Percentiles rank a stretch among this genome's conserved stretches.
Evolutionary conservation across 257 asterid genomes (phyloP).

Genomic region (Voacanga thouarsii): DNA sequence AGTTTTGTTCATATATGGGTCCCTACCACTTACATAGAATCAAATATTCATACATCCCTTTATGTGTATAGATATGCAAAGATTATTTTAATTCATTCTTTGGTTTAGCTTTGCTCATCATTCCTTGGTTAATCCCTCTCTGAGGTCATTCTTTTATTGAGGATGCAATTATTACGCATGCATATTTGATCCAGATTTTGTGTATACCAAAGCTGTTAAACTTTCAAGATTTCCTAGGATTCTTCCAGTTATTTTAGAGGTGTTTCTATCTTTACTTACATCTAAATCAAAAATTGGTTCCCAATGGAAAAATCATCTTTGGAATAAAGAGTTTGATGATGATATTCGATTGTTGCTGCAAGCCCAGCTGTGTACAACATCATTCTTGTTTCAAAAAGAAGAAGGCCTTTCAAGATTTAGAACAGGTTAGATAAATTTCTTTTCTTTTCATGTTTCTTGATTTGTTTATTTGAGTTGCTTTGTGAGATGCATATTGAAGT

Average conservation of each 20-base stretch:
- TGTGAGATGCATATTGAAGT: neutral
- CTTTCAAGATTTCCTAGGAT: slow-evolving; percentile 7
- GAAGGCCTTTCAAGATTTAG: slow-evolving; percentile 15
- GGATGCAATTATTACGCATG: neutral
- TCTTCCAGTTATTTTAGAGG: slow-evolving; percentile 14
- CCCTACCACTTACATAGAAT: no score
- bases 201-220: slow-evolving; percentile 3
- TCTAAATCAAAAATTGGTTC: neutral
- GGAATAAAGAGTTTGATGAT: slow-evolving; percentile 14
- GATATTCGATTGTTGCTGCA: neutral
- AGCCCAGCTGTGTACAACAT: neutral
- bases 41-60: neutral
- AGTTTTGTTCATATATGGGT: no score
- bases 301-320: neutral
- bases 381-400: neutral
- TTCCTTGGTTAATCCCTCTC: neutral
- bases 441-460: neutral
- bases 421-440: slow-evolving; percentile 12
- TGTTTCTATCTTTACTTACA: no score
- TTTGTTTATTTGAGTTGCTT: neutral
- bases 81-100: neutral
- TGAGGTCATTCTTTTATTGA: neutral
- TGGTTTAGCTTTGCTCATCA: slow-evolving; percentile 5
- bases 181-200: slow-evolving; percentile 3
- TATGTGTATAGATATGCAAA: neutral